Percentiles rank a stretch among this genome's conserved stretches.
Evolutionary conservation across 371 early-diverging fungal genomes (phyloP).

Genomic region (Mucor circinelloides): DNA sequence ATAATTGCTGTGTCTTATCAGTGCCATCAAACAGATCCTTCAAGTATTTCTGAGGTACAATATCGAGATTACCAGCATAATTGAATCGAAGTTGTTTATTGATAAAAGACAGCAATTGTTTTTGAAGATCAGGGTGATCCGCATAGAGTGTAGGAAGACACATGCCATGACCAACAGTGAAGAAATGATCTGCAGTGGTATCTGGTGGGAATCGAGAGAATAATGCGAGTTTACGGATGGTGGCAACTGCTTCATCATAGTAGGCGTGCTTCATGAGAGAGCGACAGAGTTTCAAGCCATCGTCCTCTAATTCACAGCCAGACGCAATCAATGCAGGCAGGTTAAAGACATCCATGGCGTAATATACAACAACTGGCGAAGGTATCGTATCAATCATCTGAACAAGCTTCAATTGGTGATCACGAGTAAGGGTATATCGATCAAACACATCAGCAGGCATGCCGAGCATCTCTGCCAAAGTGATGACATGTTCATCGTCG

Average conservation of each 20-base stretch:
- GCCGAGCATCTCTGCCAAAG: conserved; percentile 8
- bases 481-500: conserved; percentile 7
- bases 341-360: conserved; percentile 38
- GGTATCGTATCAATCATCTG: conserved; percentile 44
- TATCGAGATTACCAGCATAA: conserved; percentile 39
- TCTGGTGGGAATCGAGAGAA: conserved; percentile 30
- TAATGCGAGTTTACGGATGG: conserved; percentile 34
- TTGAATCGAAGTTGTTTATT: conserved; percentile 42
- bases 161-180: conserved; percentile 29
- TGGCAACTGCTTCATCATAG: conserved; percentile 35
- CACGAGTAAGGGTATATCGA: conserved; percentile 2
- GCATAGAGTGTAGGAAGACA: conserved; percentile 20
- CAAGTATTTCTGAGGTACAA: conserved; percentile 23
- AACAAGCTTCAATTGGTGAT: conserved; percentile 30
- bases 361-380: conserved; percentile 31
- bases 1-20: conserved; percentile 23
- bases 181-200: conserved; percentile 25
- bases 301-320: conserved; percentile 33
- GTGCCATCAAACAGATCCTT: conserved; percentile 13
- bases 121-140: conserved; percentile 21
- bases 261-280: conserved; percentile 26
- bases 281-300: conserved; percentile 32
- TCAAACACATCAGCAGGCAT: conserved; percentile 4
- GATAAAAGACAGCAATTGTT: conserved; percentile 32
- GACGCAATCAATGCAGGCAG: conserved; percentile 16